Percentiles rank a stretch among this genome's conserved stretches.
Evolutionary conservation across 2,329 filamentous ascomycete genomes (phyloP).

Genomic region (Sarocladium kiliense): DNA sequence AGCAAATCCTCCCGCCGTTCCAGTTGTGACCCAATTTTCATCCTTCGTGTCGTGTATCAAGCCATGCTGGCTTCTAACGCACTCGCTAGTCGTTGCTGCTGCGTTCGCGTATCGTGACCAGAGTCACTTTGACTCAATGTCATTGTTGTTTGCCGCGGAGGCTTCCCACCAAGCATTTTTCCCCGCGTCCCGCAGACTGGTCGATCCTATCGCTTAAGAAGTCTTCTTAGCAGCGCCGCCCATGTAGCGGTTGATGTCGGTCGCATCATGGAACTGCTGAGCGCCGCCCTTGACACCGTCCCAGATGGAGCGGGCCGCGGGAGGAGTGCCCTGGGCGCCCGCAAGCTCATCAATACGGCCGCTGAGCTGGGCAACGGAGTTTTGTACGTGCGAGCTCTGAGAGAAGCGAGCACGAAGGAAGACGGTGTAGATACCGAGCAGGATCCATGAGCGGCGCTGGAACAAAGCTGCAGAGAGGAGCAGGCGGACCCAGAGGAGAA

Average conservation of each 20-base stretch:
- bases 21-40: not conserved
- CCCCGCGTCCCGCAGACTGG: not conserved
- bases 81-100: not conserved
- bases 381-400: constrained; percentile 92
- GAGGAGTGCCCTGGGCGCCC: constrained; percentile 81
- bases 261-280: constrained; percentile 71
- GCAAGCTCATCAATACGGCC: constrained; percentile 76
- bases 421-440: constrained; percentile 77
- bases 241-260: constrained; percentile 71
- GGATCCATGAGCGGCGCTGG: constrained; percentile 84
- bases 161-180: constrained; percentile 6
- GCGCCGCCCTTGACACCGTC: constrained; percentile 67
- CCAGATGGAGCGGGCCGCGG: constrained; percentile 75
- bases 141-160: not conserved
- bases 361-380: constrained; percentile 66
- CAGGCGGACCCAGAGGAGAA: constrained; percentile 79
- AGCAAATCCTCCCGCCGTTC: not conserved
- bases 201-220: constrained; percentile 23
- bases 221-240: constrained; percentile 46
- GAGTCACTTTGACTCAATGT: too few relatives aligned
- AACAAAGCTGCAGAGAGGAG: constrained; percentile 79
- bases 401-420: constrained; percentile 88
- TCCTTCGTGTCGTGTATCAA: not conserved
- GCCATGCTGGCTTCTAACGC: too few relatives aligned
- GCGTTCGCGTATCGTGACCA: too few relatives aligned